A percentile compares a stretch with the other conserved stretches of the same genome.
Conservation (phyloP, 768 basidiomycete genomes). For the Boletus tomentosulus region DNA sequence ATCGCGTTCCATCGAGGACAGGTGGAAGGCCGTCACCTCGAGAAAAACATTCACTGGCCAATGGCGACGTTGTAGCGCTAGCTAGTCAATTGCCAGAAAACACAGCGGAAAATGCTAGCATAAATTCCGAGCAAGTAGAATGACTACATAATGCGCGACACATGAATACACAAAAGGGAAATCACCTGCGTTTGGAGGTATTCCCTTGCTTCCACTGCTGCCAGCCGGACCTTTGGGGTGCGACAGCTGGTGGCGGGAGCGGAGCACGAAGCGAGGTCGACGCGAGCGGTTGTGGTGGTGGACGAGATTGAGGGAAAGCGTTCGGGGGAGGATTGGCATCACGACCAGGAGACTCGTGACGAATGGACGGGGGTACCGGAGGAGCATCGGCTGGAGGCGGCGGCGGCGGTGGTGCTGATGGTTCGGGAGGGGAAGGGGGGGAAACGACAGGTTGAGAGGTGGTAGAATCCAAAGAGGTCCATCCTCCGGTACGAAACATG, state of each 20-base stretch:
- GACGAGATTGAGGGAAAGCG: constrained; percentile 10
- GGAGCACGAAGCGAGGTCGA: constrained; percentile 10
- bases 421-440: constrained; percentile 16
- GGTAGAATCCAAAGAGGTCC: constrained; percentile 60
- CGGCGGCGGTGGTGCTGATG: constrained; percentile 13
- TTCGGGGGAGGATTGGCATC: constrained; percentile 6
- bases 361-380: not conserved
- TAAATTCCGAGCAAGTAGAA: constrained; percentile 4
- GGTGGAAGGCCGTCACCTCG: constrained; percentile 20
- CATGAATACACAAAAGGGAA: not conserved
- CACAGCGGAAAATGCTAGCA: not conserved
- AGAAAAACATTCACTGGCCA: not conserved
- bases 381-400: constrained; percentile 14
- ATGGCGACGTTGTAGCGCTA: too few species aligned
- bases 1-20: constrained; percentile 19
- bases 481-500: constrained; percentile 58
- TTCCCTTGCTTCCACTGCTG: constrained; percentile 44
- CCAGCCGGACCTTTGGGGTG: constrained; percentile 43
- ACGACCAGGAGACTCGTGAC: constrained; percentile 13
- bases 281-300: constrained; percentile 6
- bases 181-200: constrained; percentile 19
- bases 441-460: constrained; percentile 29
- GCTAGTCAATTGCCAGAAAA: too few species aligned
- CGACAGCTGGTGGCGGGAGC: constrained; percentile 19
- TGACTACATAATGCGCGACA: too few species aligned